These are phyloP conservation scores for Luffa acutangula DNA, from an alignment of 306 rosid species.

Conservation along the genomic window DNA sequence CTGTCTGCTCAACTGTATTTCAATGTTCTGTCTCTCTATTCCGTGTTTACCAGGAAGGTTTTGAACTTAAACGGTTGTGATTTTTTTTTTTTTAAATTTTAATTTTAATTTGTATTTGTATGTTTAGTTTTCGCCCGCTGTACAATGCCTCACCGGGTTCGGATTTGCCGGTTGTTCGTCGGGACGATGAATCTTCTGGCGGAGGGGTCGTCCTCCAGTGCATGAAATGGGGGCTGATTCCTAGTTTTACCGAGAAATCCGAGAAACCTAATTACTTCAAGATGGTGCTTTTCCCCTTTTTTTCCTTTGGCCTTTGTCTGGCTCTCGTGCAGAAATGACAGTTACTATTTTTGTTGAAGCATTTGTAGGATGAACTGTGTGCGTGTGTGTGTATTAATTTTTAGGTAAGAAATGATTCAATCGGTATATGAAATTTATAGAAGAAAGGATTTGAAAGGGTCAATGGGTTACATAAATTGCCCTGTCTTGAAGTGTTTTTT, in stretches of 20 bases:
- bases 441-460: not conserved
- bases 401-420: not conserved
- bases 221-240: slow-evolving; percentile 92
- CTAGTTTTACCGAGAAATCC: slow-evolving; percentile 77
- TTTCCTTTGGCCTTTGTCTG: not conserved
- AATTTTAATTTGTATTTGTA: too few relatives aligned
- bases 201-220: slow-evolving; percentile 50
- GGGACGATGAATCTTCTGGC: slow-evolving; percentile 49
- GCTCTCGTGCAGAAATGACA: not conserved
- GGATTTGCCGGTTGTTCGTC: slow-evolving; percentile 53
- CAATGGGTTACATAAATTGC: not conserved
- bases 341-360: not conserved
- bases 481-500: not conserved
- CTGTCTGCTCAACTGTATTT: not conserved
- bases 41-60: not conserved
- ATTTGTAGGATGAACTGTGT: not conserved
- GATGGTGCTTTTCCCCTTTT: slow-evolving; percentile 34
- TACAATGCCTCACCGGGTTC: slow-evolving; percentile 72
- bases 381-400: not conserved
- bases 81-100: not conserved
- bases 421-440: not conserved
- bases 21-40: not conserved
- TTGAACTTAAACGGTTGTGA: not conserved
- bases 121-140: slow-evolving; percentile 54
- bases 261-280: slow-evolving; percentile 74